Evolutionary conservation across 1,284 basidiomycete species (phyloP), one percentile per base, ranked within the genome.

Genomic region (Rhodotorula sp.): DNA sequence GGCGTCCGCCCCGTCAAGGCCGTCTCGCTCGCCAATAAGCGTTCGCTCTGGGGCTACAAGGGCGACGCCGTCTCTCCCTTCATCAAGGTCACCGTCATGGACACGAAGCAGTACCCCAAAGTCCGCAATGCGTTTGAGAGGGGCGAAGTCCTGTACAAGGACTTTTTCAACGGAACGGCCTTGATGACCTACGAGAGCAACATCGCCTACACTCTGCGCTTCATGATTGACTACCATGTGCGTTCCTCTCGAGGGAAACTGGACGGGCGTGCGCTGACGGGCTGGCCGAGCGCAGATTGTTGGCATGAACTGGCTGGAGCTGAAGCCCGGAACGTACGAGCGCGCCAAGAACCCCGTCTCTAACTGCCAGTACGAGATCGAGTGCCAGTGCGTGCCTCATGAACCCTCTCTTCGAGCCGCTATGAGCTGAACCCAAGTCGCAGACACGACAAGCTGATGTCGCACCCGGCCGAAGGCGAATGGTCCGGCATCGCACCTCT

Each of bases 241-340:
- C n/a, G 51, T 51, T 66, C 19, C 59, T 48, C 13, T 22, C 36
- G 27, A 17, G 0, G 52, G 24, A 8, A 20, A 22, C 2, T 22
- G 4, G 20, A 11, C 1, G 29, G 44, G 6, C 4, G n/a, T 1
- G 9, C 7, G n/a, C 54, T 62, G 29, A 62, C 53, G 24, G 4
- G 10, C 0, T 19, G 19, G 1, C n/a, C 24, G 19, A 30, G 13
- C n/a, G n/a, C 73, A 94, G 91, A 87, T 97, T 30, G 88, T 94
- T 54, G 94, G 94, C 6, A 97, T 97, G 94, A 97, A 95, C 79
- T 97, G 94, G 94, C 89, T 97, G 52, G 92, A 96, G 80, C 82
- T 93, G 27, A 89, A 90, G 3, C 87, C 88, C 1, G 90, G 90
- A 2, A 87, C 87, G 75, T 97, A 96, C 78, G 90, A 88, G 78